These are phyloP conservation scores for Aspergillus cavernicola DNA, from an alignment of 495 filamentous ascomycete genomes.

Conservation along the genomic window DNA sequence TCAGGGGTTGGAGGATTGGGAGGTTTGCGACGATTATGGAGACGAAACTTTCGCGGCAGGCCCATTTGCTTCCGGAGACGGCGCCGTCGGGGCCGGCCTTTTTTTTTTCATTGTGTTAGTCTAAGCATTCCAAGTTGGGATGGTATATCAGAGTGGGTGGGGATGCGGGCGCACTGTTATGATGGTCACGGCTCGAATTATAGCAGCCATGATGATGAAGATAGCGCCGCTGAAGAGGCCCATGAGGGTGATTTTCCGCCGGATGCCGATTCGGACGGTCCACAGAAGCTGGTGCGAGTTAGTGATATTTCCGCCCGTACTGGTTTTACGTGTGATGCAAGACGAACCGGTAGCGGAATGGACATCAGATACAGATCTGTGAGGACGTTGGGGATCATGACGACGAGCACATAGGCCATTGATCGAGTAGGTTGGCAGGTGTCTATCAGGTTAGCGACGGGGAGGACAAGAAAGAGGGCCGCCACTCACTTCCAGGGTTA, in stretches of 20 bases:
- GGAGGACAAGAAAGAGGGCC: neutral
- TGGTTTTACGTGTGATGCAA: neutral
- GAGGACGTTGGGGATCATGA: constrained; percentile 43
- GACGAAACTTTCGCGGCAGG: constrained; percentile 56
- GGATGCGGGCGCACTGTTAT: constrained; percentile 33
- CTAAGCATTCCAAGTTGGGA: neutral
- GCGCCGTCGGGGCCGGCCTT: constrained; percentile 32
- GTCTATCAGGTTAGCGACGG: constrained; percentile 20
- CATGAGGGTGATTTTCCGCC: constrained; percentile 45
- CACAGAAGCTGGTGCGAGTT: constrained; percentile 34
- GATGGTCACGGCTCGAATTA: constrained; percentile 53
- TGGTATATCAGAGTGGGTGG: neutral
- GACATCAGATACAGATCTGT: constrained; percentile 51
- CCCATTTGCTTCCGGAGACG: constrained; percentile 49
- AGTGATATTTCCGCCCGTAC: neutral
- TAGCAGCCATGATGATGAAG: constrained; percentile 51
- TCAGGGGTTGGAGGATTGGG: constrained; percentile 52
- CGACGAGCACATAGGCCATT: constrained; percentile 29
- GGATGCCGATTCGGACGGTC: constrained; percentile 40
- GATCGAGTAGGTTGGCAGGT: constrained; percentile 37
- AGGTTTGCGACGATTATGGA: constrained; percentile 52
- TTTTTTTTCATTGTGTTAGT: neutral
- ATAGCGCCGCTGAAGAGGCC: constrained; percentile 53
- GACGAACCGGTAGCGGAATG: constrained; percentile 44
- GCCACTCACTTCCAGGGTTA: constrained; percentile 50